Conservation (phyloP, 257 asterid species). For the Penstemon barbatus region DNA sequence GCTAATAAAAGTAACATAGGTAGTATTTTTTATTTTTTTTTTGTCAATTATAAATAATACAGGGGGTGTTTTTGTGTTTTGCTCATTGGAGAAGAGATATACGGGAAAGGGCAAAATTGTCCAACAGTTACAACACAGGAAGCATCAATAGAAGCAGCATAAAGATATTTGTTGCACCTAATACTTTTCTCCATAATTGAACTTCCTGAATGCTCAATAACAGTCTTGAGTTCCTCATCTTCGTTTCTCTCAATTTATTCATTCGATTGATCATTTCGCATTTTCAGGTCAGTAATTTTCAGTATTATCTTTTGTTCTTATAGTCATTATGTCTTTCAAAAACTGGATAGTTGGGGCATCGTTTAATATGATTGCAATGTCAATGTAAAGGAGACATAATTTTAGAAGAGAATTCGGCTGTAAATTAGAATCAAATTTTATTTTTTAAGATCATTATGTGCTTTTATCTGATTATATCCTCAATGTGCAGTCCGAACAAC, state of each 20-base stretch:
- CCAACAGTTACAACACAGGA: slow-evolving; percentile 23
- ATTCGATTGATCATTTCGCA: slow-evolving; percentile 28
- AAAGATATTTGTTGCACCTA: slow-evolving; percentile 12
- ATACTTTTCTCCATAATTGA: slow-evolving; percentile 5
- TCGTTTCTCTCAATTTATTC: background rate
- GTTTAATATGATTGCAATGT: slow-evolving; percentile 14
- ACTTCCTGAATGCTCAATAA: slow-evolving; percentile 14
- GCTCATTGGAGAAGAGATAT: too few species aligned
- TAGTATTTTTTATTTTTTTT: too few species aligned
- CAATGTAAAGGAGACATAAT: background rate
- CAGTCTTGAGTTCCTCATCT: background rate
- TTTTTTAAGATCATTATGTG: slow-evolving; percentile 1
- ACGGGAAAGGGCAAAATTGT: background rate
- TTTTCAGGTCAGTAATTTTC: slow-evolving; percentile 27
- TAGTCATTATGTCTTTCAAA: background rate
- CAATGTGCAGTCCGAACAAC: slow-evolving; percentile 34
- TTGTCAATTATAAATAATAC: too few species aligned
- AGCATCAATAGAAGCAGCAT: slow-evolving; percentile 11
- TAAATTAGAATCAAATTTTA: slow-evolving; percentile 13
- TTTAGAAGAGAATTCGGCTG: background rate
- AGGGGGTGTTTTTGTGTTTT: too few species aligned
- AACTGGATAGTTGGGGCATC: background rate
- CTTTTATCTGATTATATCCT: slow-evolving; percentile 26
- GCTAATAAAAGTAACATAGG: too few species aligned
- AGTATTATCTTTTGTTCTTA: slow-evolving; percentile 19